phyloP scores from a whole-genome alignment of 352 stramenopile genomes.

The Globisporangium abappressorium region DNA sequence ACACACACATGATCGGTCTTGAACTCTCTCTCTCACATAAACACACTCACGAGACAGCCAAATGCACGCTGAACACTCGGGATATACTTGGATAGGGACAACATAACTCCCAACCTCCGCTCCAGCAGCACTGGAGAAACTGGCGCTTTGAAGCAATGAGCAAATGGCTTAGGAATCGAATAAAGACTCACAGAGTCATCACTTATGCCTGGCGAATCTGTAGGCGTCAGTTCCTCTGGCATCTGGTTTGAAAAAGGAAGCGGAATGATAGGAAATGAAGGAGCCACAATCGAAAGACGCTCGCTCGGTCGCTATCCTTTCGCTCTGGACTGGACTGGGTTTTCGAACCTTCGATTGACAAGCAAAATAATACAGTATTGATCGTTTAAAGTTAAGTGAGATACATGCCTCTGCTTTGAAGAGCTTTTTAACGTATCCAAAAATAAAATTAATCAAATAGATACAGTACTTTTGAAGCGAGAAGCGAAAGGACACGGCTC shows the following conservation, averaged over 20 bases:
- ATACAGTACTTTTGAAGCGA: not conserved
- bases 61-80: not conserved
- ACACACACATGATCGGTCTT: not conserved
- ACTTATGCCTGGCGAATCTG: not conserved
- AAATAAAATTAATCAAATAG: not conserved
- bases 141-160: not conserved
- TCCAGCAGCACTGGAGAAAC: not conserved
- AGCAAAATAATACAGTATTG: not conserved
- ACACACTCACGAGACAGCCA: not conserved
- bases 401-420: too few relatives aligned
- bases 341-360: constrained; percentile 8
- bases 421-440: too few relatives aligned
- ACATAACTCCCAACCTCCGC: not conserved
- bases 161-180: not conserved
- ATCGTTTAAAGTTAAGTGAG: not conserved
- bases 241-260: not conserved
- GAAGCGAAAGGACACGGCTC: not conserved
- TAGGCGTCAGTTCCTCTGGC: not conserved
- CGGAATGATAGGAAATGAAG: constrained; percentile 4
- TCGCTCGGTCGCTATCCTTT: not conserved
- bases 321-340: not conserved
- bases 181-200: not conserved
- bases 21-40: not conserved
- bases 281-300: constrained; percentile 7
- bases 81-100: not conserved